Percentiles rank a stretch among this genome's conserved stretches.
phyloP scores from a whole-genome alignment of 139 green algal species.

The Closterium sp. region DNA sequence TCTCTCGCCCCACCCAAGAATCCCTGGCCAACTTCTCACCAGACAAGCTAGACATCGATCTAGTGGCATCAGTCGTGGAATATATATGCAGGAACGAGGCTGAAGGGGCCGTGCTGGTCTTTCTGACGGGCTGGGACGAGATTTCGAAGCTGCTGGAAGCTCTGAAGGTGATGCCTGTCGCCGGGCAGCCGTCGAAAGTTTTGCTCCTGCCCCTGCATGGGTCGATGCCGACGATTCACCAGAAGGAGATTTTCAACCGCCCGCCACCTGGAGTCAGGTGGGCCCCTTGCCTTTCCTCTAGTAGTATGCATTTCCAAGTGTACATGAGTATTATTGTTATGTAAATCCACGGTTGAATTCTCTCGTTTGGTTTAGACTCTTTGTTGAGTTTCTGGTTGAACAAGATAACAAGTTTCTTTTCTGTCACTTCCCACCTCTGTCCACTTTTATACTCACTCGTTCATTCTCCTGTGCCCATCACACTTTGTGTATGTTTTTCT shows the following conservation, averaged over 20 bases:
- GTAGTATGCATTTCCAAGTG: too few species aligned
- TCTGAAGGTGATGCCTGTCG: slow-evolving; percentile 12
- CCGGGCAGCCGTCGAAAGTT: slow-evolving; percentile 6
- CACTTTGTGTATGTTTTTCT: too few species aligned
- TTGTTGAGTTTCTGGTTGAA: too few species aligned
- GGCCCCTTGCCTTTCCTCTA: too few species aligned
- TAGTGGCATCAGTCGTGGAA: neutral
- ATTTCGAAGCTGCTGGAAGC: slow-evolving; percentile 56
- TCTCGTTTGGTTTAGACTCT: too few species aligned
- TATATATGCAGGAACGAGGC: neutral
- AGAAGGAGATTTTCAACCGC: slow-evolving; percentile 51
- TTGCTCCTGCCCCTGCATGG: slow-evolving; percentile 55
- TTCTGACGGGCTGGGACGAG: slow-evolving; percentile 62
- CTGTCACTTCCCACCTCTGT: too few species aligned
- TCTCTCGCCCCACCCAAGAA: neutral
- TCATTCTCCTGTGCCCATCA: too few species aligned
- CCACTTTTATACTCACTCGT: too few species aligned
- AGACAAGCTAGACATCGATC: slow-evolving; percentile 37
- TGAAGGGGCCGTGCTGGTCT: slow-evolving; percentile 56
- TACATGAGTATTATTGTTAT: too few species aligned
- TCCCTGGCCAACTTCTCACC: slow-evolving; percentile 21
- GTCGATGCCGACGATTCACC: slow-evolving; percentile 54
- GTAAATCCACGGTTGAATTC: too few species aligned
- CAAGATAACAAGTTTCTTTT: too few species aligned
- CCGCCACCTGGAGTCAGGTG: slow-evolving; percentile 51